Evolutionary conservation across 2,329 filamentous ascomycete genomes (phyloP), one percentile per base, ranked within the genome.

Genomic region (Lasiodiplodia sp.): DNA sequence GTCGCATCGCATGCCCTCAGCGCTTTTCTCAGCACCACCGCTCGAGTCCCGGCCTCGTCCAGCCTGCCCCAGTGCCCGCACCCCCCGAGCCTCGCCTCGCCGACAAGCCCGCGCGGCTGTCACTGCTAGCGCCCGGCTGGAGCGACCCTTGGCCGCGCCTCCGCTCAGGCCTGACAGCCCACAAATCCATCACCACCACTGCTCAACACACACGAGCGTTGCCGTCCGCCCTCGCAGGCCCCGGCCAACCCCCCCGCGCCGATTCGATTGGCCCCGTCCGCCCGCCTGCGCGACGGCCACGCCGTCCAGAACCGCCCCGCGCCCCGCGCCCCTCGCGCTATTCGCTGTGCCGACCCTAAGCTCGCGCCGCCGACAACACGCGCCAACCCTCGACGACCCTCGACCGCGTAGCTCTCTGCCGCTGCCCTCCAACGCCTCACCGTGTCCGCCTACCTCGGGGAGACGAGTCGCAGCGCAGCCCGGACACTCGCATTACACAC

Each of bases 91-190:
- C 57, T 60, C 38, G 57, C 37, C 40, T 51, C 40, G 58, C 28
- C 58, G 38, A 44, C 58, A 62, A 62, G 58, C 58, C 58, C 58
- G 58, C 58, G 58, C 58, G 58, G 58, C 58, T 62, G 58, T 44
- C 58, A 62, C 58, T 62, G 58, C 58, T 62, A 62, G 58, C 58
- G 58, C 58, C 58, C 58, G 58, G 58, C 58, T 62, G 58, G 58
- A 49, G 58, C 58, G 14, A 62, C 58, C 58, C 58, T 62, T 62
- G 58, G 58, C 58, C 40, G 56, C 37, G 40, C 58, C 58, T 62
- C 58, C 58, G 58, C 58, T 28, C 37, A 44, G 38, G 37, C 37
- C 56, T 16, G n/a, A 51, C n/a, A 34, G 40, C 58, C 58, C 58
- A 62, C 58, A 62, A 62, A 62, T 62, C 58, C 40, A 47, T 44